These are phyloP conservation scores for Xanthoceras sorbifolium DNA, from an alignment of 345 rosid genomes.

Conservation along the genomic window DNA sequence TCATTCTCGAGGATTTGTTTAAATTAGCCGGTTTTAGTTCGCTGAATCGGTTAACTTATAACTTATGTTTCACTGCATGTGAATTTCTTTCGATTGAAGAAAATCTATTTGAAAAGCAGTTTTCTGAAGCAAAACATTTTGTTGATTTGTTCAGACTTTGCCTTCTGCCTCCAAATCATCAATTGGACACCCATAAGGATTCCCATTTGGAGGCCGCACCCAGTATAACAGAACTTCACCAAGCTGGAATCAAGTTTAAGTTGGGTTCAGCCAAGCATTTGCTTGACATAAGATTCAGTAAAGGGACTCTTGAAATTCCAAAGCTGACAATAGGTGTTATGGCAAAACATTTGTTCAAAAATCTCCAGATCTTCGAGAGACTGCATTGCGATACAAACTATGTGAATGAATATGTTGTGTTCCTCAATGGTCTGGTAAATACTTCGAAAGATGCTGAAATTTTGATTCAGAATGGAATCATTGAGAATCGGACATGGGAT, in stretches of 20 bases:
- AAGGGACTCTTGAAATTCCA: conserved; percentile 25
- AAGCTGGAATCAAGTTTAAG: conserved; percentile 17
- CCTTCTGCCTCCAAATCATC: not conserved
- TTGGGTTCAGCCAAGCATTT: not conserved
- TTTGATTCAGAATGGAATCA: not conserved
- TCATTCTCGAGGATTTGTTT: conserved; percentile 19
- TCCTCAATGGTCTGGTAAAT: not conserved
- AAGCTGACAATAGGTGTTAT: fast-evolving
- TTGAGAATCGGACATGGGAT: not conserved
- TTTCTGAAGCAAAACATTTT: not conserved
- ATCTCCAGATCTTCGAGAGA: conserved; percentile 18
- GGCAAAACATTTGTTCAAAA: not conserved
- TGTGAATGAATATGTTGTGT: not conserved
- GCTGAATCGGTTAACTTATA: not conserved
- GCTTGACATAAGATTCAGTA: conserved; percentile 14
- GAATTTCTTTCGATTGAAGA: not conserved
- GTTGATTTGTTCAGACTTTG: conserved; percentile 15
- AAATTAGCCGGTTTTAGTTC: not conserved
- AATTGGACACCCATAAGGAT: too few relatives aligned
- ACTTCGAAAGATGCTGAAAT: conserved; percentile 1
- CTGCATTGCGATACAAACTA: too few relatives aligned
- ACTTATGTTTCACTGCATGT: not conserved
- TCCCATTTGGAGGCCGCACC: not conserved
- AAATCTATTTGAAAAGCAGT: not conserved
- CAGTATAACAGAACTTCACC: not conserved